Evolutionary conservation across 2,329 filamentous ascomycete species (phyloP), one percentile per base, ranked within the genome.

Genomic region (Cercospora zeae-maydis): DNA sequence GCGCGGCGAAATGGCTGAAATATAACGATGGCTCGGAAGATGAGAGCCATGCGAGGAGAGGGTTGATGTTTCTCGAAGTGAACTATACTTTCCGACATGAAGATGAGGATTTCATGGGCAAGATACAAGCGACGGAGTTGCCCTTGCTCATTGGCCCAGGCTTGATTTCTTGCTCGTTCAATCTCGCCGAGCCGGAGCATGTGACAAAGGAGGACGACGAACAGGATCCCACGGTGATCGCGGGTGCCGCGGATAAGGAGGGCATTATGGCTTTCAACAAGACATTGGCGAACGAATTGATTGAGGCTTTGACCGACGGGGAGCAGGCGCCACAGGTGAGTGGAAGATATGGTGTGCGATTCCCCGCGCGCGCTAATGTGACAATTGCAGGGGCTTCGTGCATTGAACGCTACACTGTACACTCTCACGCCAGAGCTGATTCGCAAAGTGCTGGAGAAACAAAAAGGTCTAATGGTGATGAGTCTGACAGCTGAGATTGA

Each of bases 81-180:
- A 79, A 77, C 45, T 82, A 80, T 60, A 82, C 79, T 1, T 81
- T 78, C 61, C 73, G 79, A 5, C 78, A 80, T 67, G 75, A 77
- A 47, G 77, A 80, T 63, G 72, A 76, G 49, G 76, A 77, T 10
- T 79, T 80, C 66, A 71, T 79, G 69, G 71, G 67, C 30, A 75
- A 76, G 61, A 75, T 80, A 10, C 76, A 75, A 30, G 76, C 72
- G 3, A 64, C 69, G 1, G 77, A 79, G 62, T 58, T 79, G 51
- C 75, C 74, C 1, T 30, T 63, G 16, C 62, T 79, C 31, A 70
- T 78, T 16, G 74, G 73, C 1, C 76, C 76, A 13, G 74, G 73
- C 0, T 58, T 79, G 58, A 75, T 79, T n/a, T 75, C 72, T 37
- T 72, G 70, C 52, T 73, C 74, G 36, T 76, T 78, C 58, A 78